These are phyloP conservation scores for Lachnellula hyalina DNA, from an alignment of 2,329 filamentous ascomycete species.

Conservation along the genomic window DNA sequence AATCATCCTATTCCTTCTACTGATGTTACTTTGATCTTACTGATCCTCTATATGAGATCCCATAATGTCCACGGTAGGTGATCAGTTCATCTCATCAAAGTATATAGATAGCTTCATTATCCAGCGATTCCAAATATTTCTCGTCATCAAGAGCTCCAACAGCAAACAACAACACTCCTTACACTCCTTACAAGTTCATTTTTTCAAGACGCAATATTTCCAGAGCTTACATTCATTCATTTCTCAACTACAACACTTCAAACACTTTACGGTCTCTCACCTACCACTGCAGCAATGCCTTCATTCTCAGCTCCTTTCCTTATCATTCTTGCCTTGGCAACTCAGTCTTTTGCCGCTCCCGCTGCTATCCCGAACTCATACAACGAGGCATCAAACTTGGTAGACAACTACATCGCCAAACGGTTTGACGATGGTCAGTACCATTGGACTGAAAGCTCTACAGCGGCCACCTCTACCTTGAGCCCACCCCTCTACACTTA, in stretches of 20 bases:
- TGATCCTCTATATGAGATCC: not conserved
- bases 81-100: not conserved
- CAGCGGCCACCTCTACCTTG: not conserved
- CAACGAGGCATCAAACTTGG: not conserved
- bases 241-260: not conserved
- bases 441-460: not conserved
- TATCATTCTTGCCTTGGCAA: not conserved
- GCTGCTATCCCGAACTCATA: not conserved
- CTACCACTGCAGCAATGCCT: not conserved
- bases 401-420: not conserved
- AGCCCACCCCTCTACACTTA: not conserved
- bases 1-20: not conserved
- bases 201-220: not conserved
- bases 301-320: not conserved
- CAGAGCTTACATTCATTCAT: not conserved
- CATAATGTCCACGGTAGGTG: not conserved
- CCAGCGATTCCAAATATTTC: not conserved
- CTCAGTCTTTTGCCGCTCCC: not conserved
- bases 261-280: not conserved
- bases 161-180: not conserved
- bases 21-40: not conserved
- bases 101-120: not conserved
- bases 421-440: not conserved
- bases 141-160: not conserved
- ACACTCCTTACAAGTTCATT: not conserved